These are phyloP conservation scores for Ajuga chamaepitys DNA, from an alignment of 257 asterid genomes.

Conservation along the genomic window DNA sequence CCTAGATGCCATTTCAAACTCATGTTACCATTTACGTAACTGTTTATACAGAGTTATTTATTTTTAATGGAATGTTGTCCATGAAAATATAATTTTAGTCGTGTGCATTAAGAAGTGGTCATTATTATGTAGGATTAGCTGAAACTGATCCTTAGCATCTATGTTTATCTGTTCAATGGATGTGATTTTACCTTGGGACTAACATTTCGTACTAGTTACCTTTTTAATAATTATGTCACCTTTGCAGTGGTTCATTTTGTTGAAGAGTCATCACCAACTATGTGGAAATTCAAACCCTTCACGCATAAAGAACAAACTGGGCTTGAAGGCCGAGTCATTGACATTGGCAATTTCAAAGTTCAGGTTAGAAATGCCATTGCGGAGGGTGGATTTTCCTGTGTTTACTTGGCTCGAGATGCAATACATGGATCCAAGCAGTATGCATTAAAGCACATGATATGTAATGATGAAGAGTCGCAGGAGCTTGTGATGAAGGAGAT, in stretches of 20 bases:
- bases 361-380: conserved; percentile 81
- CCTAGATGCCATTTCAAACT: background rate
- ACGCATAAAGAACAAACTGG: conserved; percentile 81
- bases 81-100: background rate
- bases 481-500: conserved; percentile 77
- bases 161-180: background rate
- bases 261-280: conserved; percentile 28
- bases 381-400: conserved; percentile 98
- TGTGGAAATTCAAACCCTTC: conserved; percentile 96
- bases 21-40: background rate
- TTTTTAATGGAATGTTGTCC: background rate
- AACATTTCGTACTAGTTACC: background rate
- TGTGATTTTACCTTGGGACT: background rate
- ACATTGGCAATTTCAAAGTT: conserved; percentile 74
- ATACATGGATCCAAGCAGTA: conserved; percentile 81
- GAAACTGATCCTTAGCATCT: background rate
- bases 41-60: background rate
- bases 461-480: conserved; percentile 80
- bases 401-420: conserved; percentile 77
- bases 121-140: background rate
- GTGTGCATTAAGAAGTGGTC: background rate
- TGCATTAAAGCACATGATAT: conserved; percentile 87
- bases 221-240: background rate
- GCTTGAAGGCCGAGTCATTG: conserved; percentile 89
- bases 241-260: conserved; percentile 32